phyloP scores from a whole-genome alignment of 306 rosid genomes.

The Fagus sylvatica region DNA sequence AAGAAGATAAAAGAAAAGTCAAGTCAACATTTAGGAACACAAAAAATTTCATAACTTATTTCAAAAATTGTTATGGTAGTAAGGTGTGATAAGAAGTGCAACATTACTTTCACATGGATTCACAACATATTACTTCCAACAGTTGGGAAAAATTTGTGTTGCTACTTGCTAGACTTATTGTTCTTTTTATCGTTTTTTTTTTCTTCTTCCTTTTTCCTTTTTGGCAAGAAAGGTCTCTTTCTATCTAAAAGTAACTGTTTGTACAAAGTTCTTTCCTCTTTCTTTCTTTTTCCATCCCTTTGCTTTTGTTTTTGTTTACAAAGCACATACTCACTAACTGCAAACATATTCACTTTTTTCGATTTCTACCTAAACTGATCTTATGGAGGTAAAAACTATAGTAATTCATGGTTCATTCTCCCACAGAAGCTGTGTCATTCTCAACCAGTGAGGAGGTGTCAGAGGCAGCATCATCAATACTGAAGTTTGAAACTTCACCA shows the following conservation, averaged over 20 bases:
- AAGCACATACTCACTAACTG: background rate
- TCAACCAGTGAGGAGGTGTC: slow-evolving; percentile 73
- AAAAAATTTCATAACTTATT: no score
- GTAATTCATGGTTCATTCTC: slow-evolving; percentile 24
- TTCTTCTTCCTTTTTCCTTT: background rate
- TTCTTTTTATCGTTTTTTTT: background rate
- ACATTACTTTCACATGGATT: no score
- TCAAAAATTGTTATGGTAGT: no score
- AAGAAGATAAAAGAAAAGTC: background rate
- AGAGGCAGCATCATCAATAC: slow-evolving; percentile 75
- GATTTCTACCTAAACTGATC: slow-evolving; percentile 5
- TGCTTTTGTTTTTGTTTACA: background rate
- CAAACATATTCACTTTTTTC: background rate
- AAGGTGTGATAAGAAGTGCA: no score
- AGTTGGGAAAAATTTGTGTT: no score
- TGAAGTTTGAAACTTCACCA: slow-evolving; percentile 68
- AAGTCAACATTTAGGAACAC: background rate
- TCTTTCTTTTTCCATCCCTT: slow-evolving; percentile 7
- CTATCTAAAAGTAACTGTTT: background rate
- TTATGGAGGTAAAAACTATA: slow-evolving; percentile 1
- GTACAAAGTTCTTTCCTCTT: background rate
- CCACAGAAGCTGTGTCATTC: slow-evolving; percentile 30
- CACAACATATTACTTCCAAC: no score
- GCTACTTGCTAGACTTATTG: no score
- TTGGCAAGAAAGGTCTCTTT: background rate